phyloP scores from a whole-genome alignment of 2,329 filamentous ascomycete genomes.

The Aureobasidium namibiae region DNA sequence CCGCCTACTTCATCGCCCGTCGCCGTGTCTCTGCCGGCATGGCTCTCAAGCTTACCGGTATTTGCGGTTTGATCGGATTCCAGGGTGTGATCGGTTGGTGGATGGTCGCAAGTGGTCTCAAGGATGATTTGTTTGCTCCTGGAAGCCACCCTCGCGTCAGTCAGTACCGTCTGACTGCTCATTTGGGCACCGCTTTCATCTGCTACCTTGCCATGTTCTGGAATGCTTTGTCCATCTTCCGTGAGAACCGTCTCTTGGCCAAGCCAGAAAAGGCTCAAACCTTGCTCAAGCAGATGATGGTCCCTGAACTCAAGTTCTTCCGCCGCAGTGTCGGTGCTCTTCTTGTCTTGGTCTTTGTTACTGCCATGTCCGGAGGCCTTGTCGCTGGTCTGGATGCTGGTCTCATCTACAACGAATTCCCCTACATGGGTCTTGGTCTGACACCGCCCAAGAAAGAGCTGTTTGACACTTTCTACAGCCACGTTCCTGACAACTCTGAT shows the following conservation, averaged over 20 bases:
- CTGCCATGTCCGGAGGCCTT: conserved; percentile 86
- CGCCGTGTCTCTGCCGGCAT: conserved; percentile 70
- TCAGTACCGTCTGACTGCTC: conserved; percentile 85
- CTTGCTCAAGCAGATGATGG: conserved; percentile 53
- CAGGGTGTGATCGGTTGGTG: conserved; percentile 97
- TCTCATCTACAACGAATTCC: conserved; percentile 98
- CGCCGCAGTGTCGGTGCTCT: conserved; percentile 64
- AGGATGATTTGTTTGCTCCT: conserved; percentile 88
- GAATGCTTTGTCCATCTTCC: conserved; percentile 76
- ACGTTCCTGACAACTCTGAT: conserved; percentile 68
- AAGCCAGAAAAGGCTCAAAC: conserved; percentile 49
- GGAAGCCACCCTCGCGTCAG: conserved; percentile 86
- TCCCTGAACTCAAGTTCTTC: conserved; percentile 63
- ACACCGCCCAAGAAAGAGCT: conserved; percentile 76
- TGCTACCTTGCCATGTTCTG: conserved; percentile 94
- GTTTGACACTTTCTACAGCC: conserved; percentile 77
- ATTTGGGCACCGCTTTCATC: conserved; percentile 81
- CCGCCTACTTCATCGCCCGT: conserved; percentile 77
- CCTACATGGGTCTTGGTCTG: conserved; percentile 80
- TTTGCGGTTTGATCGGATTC: conserved; percentile 83
- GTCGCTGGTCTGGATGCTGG: conserved; percentile 94
- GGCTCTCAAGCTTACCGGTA: conserved; percentile 69
- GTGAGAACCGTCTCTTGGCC: conserved; percentile 64
- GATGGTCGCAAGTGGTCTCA: conserved; percentile 97
- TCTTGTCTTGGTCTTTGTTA: conserved; percentile 70